phyloP scores from a whole-genome alignment of 2,329 filamentous ascomycete genomes.

The Cercospora sojina region DNA sequence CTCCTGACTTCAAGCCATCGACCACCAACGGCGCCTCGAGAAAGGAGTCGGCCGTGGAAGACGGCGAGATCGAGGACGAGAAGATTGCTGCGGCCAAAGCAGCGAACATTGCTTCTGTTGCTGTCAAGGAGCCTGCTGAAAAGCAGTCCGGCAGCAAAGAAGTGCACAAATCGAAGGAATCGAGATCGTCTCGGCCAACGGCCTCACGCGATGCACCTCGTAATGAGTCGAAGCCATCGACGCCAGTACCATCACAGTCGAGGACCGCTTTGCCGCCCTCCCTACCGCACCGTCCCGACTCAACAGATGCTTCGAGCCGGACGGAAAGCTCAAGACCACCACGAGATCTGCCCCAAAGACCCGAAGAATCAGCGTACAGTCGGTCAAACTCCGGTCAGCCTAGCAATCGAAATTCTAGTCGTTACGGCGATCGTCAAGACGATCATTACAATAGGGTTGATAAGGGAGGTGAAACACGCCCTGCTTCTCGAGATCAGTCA shows the following conservation, averaged over 20 bases:
- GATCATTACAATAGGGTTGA: constrained; percentile 48
- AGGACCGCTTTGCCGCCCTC: constrained; percentile 21
- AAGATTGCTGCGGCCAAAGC: constrained; percentile 39
- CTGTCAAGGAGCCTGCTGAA: neutral
- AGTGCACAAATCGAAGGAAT: neutral
- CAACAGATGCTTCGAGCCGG: constrained; percentile 34
- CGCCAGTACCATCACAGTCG: constrained; percentile 25
- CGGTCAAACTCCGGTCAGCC: constrained; percentile 19
- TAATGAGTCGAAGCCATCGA: constrained; percentile 26
- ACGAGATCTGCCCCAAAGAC: constrained; percentile 49
- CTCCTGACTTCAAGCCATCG: constrained; percentile 63
- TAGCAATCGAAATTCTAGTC: constrained; percentile 9
- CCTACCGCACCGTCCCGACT: constrained; percentile 38
- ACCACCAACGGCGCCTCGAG: constrained; percentile 37
- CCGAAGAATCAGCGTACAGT: constrained; percentile 21
- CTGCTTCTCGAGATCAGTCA: constrained; percentile 43
- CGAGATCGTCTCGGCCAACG: neutral
- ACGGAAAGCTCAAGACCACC: constrained; percentile 33
- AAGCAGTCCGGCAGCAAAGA: constrained; percentile 4
- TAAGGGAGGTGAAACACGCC: constrained; percentile 40
- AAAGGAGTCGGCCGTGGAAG: constrained; percentile 51
- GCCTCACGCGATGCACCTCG: constrained; percentile 15
- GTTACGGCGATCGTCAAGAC: constrained; percentile 38
- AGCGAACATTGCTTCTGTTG: constrained; percentile 23
- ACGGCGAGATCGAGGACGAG: constrained; percentile 69